These are phyloP conservation scores for Phytophthora litchii DNA, from an alignment of 352 stramenopile species.

Conservation along the genomic window DNA sequence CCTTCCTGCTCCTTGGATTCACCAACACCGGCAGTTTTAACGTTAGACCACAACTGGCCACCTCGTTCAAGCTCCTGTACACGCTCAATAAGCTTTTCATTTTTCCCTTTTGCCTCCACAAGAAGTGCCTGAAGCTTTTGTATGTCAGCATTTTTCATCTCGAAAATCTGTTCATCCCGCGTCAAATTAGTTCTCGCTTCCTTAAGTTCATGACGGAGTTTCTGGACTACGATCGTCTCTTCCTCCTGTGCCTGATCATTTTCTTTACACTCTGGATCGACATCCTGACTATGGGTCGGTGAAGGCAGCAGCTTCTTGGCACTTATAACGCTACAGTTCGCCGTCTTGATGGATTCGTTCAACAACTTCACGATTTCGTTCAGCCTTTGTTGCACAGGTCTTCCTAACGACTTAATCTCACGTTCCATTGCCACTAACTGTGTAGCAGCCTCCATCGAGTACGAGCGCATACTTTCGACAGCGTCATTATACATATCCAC, in stretches of 20 bases:
- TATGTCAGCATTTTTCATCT: conserved; percentile 84
- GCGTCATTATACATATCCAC: conserved; percentile 47
- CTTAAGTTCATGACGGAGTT: conserved; percentile 63
- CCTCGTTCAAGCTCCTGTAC: conserved; percentile 75
- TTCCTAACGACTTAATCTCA: conserved; percentile 73
- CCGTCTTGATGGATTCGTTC: conserved; percentile 69
- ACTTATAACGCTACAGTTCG: conserved; percentile 47
- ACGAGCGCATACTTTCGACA: conserved; percentile 58
- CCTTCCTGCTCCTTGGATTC: conserved; percentile 18
- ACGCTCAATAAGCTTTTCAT: conserved; percentile 71
- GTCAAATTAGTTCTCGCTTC: conserved; percentile 67
- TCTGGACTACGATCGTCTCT: conserved; percentile 32
- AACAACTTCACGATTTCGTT: conserved; percentile 84
- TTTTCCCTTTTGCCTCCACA: conserved; percentile 68
- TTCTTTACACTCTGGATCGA: conserved; percentile 16
- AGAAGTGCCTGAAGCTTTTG: conserved; percentile 63
- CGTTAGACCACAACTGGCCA: conserved; percentile 72
- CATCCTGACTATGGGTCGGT: conserved; percentile 13
- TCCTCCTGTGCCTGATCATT: conserved; percentile 24
- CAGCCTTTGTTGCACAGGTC: conserved; percentile 75
- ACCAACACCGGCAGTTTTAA: conserved; percentile 1
- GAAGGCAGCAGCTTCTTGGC: conserved; percentile 32
- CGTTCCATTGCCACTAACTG: conserved; percentile 77
- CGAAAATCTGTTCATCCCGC: conserved; percentile 85
- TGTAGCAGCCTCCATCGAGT: conserved; percentile 74